These are phyloP conservation scores for Iris macrosiphon DNA, from an alignment of 106 monocot species.

Conservation along the genomic window DNA sequence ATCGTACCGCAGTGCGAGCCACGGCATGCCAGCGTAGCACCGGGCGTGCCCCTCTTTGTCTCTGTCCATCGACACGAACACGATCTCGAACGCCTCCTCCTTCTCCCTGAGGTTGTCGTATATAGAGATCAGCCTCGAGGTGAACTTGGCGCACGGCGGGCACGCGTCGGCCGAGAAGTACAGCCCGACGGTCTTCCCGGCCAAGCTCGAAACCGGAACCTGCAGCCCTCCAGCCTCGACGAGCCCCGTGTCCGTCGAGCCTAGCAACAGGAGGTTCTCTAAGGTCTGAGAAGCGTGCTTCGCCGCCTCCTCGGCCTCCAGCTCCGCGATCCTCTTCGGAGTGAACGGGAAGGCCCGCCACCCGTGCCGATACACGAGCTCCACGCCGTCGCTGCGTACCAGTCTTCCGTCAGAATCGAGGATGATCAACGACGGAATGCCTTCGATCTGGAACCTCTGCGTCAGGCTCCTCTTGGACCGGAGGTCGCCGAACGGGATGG, in stretches of 20 bases:
- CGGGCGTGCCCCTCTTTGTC: constrained; percentile 17
- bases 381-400: constrained; percentile 15
- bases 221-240: constrained; percentile 10
- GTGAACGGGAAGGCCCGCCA: constrained; percentile 24
- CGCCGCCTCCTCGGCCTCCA: constrained; percentile 25
- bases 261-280: constrained; percentile 22
- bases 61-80: constrained; percentile 42
- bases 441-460: constrained; percentile 24
- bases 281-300: constrained; percentile 31
- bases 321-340: constrained; percentile 17
- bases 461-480: constrained; percentile 22
- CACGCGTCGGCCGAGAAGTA: constrained; percentile 41
- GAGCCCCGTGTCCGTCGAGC: neutral
- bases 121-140: constrained; percentile 22
- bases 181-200: constrained; percentile 38
- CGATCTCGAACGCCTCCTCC: constrained; percentile 29
- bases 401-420: constrained; percentile 19
- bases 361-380: constrained; percentile 22
- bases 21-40: constrained; percentile 35
- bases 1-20: constrained; percentile 34
- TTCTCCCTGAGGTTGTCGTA: constrained; percentile 29
- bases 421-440: constrained; percentile 27
- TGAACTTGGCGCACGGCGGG: constrained; percentile 37
- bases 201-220: constrained; percentile 32
- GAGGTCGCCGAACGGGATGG: constrained; percentile 29